Percentiles rank a stretch among this genome's conserved stretches.
These are phyloP conservation scores for Mucor mucedo DNA, from an alignment of 371 early-diverging fungal genomes.

Conservation along the genomic window DNA sequence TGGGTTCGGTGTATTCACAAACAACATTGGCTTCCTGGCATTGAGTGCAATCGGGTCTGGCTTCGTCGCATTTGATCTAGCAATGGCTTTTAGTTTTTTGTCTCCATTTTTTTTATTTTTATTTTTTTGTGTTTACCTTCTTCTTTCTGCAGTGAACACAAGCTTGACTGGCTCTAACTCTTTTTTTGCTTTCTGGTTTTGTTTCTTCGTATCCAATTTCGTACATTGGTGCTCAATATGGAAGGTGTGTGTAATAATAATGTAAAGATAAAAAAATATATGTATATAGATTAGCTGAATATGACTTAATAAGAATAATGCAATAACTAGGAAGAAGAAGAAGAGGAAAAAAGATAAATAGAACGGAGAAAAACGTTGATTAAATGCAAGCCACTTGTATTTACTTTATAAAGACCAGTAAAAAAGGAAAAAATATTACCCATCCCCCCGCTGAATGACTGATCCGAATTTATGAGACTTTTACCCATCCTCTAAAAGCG, in stretches of 20 bases:
- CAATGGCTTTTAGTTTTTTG: neutral
- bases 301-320: neutral
- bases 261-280: neutral
- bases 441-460: neutral
- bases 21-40: constrained; percentile 65
- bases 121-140: constrained; percentile 57
- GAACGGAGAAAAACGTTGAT: neutral
- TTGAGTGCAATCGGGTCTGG: constrained; percentile 75
- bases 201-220: constrained; percentile 7
- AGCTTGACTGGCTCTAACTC: constrained; percentile 79
- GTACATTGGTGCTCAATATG: constrained; percentile 9
- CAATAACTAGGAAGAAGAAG: constrained; percentile 3
- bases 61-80: constrained; percentile 80
- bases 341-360: constrained; percentile 2
- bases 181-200: constrained; percentile 41
- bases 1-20: constrained; percentile 77
- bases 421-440: neutral
- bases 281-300: neutral
- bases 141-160: constrained; percentile 83
- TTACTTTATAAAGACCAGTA: neutral
- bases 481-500: neutral
- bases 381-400: constrained; percentile 12
- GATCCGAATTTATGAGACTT: neutral
- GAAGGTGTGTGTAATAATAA: too few species aligned
- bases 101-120: neutral